Conservation (phyloP, 306 rosid species). For the Calophaca sinica region DNA sequence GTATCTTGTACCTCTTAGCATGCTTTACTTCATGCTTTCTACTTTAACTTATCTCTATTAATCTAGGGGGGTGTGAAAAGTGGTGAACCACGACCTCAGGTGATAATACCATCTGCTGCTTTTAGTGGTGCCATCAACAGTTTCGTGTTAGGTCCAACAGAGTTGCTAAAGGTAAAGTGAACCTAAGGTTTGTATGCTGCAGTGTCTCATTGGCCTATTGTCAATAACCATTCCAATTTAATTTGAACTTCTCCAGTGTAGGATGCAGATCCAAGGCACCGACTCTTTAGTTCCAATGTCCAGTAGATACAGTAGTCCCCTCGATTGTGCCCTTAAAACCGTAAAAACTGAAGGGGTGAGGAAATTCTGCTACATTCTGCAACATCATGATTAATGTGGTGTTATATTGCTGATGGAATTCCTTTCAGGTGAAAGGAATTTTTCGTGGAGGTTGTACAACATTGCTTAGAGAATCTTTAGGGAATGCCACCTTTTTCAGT, state of each 20-base stretch:
- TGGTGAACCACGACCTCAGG: slow-evolving; percentile 65
- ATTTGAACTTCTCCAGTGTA: slow-evolving; percentile 78
- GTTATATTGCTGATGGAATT: slow-evolving; percentile 55
- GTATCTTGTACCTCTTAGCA: slow-evolving; percentile 32
- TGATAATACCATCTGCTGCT: slow-evolving; percentile 92
- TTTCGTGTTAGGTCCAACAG: slow-evolving; percentile 91
- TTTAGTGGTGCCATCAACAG: slow-evolving; percentile 83
- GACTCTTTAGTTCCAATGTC: slow-evolving; percentile 75
- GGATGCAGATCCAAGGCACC: slow-evolving; percentile 96
- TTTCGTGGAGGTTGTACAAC: slow-evolving; percentile 78
- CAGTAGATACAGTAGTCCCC: slow-evolving; percentile 76
- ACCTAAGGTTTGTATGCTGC: slow-evolving; percentile 30
- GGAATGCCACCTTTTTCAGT: slow-evolving; percentile 74
- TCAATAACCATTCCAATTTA: slow-evolving; percentile 43
- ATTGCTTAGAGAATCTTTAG: slow-evolving; percentile 78
- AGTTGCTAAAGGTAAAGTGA: slow-evolving; percentile 80
- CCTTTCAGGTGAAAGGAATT: slow-evolving; percentile 85
- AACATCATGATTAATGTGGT: slow-evolving; percentile 35
- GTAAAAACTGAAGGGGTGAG: slow-evolving; percentile 84
- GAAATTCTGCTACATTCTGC: slow-evolving; percentile 45
- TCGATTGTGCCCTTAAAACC: slow-evolving; percentile 75
- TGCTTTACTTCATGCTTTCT: slow-evolving; percentile 24
- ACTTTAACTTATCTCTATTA: slow-evolving; percentile 37
- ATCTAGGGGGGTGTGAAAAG: slow-evolving; percentile 73
- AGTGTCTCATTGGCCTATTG: slow-evolving; percentile 39